phyloP scores from a whole-genome alignment of 305 asterid species.

The Fraxinus floribunda region DNA sequence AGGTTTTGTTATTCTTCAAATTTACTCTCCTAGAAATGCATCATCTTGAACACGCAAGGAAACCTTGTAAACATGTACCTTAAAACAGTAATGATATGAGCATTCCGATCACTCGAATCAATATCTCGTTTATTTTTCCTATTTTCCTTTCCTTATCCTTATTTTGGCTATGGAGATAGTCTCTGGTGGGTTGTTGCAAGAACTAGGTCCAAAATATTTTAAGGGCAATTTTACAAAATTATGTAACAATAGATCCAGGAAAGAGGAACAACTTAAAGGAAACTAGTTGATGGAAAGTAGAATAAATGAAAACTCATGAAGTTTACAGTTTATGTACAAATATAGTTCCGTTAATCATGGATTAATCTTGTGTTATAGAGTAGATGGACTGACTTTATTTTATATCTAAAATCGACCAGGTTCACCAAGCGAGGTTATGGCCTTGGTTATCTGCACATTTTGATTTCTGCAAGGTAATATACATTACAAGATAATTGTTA shows the following conservation, averaged over 20 bases:
- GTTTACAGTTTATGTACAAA: background rate
- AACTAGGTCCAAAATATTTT: background rate
- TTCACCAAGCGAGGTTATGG: conserved; percentile 44
- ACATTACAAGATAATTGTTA: background rate
- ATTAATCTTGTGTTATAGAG: background rate
- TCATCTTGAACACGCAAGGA: background rate
- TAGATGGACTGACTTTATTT: background rate
- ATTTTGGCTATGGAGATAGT: background rate
- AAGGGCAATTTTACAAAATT: background rate
- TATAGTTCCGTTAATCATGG: background rate
- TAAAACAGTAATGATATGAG: background rate
- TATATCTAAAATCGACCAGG: conserved; percentile 27
- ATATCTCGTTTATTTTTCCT: background rate
- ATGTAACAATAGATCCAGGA: background rate
- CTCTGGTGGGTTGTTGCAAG: background rate
- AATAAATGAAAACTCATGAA: background rate
- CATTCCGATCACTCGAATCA: background rate
- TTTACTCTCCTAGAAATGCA: background rate
- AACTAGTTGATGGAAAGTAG: background rate
- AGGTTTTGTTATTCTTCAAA: background rate
- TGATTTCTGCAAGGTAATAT: conserved; percentile 39
- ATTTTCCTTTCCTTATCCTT: background rate
- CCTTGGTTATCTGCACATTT: conserved; percentile 46
- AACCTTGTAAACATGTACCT: background rate
- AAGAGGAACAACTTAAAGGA: background rate